Conservation (phyloP, 495 filamentous ascomycete species). For the Neurospora intermedia region DNA sequence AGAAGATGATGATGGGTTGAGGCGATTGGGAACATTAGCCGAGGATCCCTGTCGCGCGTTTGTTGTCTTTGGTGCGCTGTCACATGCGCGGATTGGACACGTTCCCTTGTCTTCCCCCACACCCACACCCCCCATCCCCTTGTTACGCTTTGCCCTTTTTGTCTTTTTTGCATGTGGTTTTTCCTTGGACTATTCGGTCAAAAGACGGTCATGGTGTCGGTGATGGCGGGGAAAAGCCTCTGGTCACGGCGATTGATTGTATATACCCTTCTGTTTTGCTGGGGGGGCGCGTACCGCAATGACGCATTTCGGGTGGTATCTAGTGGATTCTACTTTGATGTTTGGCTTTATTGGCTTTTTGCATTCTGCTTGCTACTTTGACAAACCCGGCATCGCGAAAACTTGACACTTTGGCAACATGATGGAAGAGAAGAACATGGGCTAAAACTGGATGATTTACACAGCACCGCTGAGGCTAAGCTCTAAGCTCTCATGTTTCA, state of each 20-base stretch:
- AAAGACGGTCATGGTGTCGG: background rate
- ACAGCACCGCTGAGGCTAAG: background rate
- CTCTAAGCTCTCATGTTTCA: background rate
- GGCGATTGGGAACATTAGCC: background rate
- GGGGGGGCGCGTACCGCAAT: background rate
- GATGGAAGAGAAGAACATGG: background rate
- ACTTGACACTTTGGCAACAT: background rate
- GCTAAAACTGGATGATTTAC: background rate
- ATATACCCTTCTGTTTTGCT: background rate
- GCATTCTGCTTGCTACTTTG: background rate
- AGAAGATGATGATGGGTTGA: background rate
- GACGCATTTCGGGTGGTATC: background rate
- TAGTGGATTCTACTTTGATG: background rate
- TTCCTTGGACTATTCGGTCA: background rate
- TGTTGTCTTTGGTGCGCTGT: background rate
- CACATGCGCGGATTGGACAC: background rate
- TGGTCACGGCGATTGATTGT: background rate
- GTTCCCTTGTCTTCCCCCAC: background rate
- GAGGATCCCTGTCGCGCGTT: background rate
- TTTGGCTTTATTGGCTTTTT: background rate
- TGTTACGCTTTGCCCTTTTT: background rate
- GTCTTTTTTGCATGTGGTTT: background rate
- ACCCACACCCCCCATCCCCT: background rate
- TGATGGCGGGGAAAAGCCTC: background rate
- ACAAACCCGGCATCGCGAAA: background rate